phyloP scores from a whole-genome alignment of 805 yeast species.

The Cyberlindnera petersonii region DNA sequence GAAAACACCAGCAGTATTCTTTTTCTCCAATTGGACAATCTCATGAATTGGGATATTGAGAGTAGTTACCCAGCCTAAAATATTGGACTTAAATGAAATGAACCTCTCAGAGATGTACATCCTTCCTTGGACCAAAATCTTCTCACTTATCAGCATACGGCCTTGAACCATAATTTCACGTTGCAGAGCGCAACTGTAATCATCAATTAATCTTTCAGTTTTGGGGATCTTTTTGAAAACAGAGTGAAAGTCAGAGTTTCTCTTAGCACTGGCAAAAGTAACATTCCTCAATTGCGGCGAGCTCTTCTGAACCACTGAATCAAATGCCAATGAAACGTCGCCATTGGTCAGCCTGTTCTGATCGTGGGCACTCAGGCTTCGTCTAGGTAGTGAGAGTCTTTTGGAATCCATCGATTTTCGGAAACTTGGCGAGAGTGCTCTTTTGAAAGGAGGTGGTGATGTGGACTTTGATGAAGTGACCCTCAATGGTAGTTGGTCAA shows the following conservation, averaged over 20 bases:
- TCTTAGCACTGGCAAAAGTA: conserved; percentile 47
- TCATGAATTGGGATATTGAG: conserved; percentile 73
- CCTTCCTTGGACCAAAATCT: conserved; percentile 64
- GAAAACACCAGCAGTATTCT: conserved; percentile 79
- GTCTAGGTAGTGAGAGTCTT: not conserved
- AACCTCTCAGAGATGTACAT: conserved; percentile 73
- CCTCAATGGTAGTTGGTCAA: not conserved
- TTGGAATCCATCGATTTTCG: not conserved
- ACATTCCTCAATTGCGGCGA: conserved; percentile 19
- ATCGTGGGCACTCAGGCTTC: conserved; percentile 11
- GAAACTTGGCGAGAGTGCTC: conserved; percentile 20
- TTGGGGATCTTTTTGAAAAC: conserved; percentile 64
- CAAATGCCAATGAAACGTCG: too few species aligned
- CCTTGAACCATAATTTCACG: conserved; percentile 84
- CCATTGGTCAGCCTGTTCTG: conserved; percentile 4
- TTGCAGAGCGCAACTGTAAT: conserved; percentile 84
- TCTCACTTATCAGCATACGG: conserved; percentile 70
- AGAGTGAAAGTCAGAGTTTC: conserved; percentile 75
- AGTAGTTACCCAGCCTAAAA: conserved; percentile 88
- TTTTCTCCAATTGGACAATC: conserved; percentile 71
- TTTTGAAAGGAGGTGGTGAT: conserved; percentile 14
- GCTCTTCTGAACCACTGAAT: too few species aligned
- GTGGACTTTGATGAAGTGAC: conserved; percentile 3
- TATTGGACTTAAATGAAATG: conserved; percentile 80
- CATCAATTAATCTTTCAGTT: conserved; percentile 74